Evolutionary conservation across 202 grass and related monocot species (phyloP).

Genomic region (Panicum hallii): DNA sequence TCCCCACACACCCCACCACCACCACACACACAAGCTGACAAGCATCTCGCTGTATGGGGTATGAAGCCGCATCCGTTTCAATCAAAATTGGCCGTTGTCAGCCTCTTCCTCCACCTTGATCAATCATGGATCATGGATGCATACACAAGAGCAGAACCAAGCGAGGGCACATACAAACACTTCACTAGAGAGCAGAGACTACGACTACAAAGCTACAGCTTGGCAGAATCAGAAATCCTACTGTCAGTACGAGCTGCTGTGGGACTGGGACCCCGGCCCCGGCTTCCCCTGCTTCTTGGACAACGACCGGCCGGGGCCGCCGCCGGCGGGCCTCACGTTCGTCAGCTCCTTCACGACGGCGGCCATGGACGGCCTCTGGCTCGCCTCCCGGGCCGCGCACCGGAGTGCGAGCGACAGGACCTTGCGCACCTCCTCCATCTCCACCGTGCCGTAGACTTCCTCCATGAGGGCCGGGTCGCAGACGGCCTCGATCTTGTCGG

Average conservation of each 20-base stretch:
- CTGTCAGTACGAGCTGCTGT: neutral
- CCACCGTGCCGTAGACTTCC: slow-evolving; percentile 50
- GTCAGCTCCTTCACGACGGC: slow-evolving; percentile 61
- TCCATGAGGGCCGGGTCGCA: slow-evolving; percentile 56
- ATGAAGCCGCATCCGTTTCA: neutral
- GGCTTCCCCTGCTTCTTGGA: slow-evolving; percentile 14
- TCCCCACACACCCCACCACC: neutral
- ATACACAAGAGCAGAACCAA: neutral
- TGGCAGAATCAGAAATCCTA: neutral
- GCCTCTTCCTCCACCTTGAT: neutral
- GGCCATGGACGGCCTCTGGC: slow-evolving; percentile 60
- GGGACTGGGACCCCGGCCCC: neutral
- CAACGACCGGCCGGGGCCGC: neutral
- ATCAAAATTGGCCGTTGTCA: neutral
- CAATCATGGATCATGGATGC: neutral
- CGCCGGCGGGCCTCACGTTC: slow-evolving; percentile 6
- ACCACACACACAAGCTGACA: neutral
- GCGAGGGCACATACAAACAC: neutral
- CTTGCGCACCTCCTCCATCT: slow-evolving; percentile 59
- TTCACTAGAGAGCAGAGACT: neutral
- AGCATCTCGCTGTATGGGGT: neutral
- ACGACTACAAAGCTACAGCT: neutral
- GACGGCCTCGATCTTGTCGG: slow-evolving; percentile 52
- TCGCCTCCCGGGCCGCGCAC: slow-evolving; percentile 51
- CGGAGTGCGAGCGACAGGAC: slow-evolving; percentile 60